Conservation (phyloP, 495 filamentous ascomycete genomes). For the Eremomyces bilateralis region DNA sequence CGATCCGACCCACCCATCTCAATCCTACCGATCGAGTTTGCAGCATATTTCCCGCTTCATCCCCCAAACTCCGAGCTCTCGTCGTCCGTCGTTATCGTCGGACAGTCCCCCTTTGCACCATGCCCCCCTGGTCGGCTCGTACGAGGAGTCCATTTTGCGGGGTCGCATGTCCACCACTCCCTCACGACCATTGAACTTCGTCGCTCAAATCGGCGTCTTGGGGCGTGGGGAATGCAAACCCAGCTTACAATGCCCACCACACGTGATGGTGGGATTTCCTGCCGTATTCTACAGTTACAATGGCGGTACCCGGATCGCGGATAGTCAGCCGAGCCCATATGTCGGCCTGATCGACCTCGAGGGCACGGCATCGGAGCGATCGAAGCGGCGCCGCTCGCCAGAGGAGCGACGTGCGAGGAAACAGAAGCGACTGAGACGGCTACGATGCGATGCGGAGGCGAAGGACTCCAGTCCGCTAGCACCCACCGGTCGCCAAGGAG, state of each 20-base stretch:
- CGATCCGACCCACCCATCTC: conserved; percentile 39
- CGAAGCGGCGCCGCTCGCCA: conserved; percentile 21
- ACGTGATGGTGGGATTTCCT: conserved; percentile 83
- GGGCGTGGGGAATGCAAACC: conserved; percentile 79
- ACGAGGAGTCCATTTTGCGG: conserved; percentile 86
- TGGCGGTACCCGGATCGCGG: conserved; percentile 30
- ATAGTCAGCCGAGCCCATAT: conserved; percentile 86
- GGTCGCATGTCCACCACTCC: conserved; percentile 95
- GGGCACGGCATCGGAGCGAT: conserved; percentile 29
- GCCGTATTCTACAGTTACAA: conserved; percentile 92
- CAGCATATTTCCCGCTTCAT: conserved; percentile 15
- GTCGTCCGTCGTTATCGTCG: conserved; percentile 51
- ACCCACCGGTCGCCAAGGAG: not conserved
- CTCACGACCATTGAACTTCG: conserved; percentile 80
- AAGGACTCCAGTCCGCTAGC: too few species aligned
- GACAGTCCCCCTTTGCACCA: conserved; percentile 61
- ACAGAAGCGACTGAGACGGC: too few species aligned
- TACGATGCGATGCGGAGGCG: too few species aligned
- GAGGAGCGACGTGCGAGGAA: too few species aligned
- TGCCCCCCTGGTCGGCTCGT: conserved; percentile 92
- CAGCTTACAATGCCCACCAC: conserved; percentile 65
- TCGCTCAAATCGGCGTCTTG: conserved; percentile 87
- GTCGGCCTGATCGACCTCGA: conserved; percentile 88
- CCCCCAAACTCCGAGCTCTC: conserved; percentile 18
- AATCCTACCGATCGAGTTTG: conserved; percentile 22